phyloP scores from a whole-genome alignment of 2,329 filamentous ascomycete species.

The Cercospora berteroae region DNA sequence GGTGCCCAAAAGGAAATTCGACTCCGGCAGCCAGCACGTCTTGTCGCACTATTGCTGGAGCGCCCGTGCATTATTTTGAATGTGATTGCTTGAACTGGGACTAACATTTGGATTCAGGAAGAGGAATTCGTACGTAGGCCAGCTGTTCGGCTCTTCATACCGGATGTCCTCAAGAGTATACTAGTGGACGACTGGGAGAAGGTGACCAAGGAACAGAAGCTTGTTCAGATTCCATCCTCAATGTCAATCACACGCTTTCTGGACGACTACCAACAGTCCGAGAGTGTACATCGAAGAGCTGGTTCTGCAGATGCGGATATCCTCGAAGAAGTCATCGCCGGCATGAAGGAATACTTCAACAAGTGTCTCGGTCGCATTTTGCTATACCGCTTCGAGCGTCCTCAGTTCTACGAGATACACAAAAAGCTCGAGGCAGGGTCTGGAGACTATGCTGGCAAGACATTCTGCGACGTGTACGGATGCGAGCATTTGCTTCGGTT shows the following conservation, averaged over 20 bases:
- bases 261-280: conserved; percentile 76
- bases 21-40: background rate
- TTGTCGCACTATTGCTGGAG: background rate
- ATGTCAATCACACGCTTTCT: conserved; percentile 75
- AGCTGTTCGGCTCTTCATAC: conserved; percentile 80
- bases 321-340: conserved; percentile 82
- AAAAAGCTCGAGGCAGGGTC: conserved; percentile 63
- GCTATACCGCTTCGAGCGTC: conserved; percentile 89
- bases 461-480: conserved; percentile 79
- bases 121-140: conserved; percentile 81
- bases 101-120: conserved; percentile 62
- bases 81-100: background rate
- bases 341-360: conserved; percentile 91
- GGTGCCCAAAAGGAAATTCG: background rate
- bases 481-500: conserved; percentile 88
- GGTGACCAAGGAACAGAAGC: conserved; percentile 88
- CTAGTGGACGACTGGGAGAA: conserved; percentile 99
- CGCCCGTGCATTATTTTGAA: background rate
- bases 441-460: conserved; percentile 66
- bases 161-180: conserved; percentile 85
- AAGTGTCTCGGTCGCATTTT: conserved; percentile 83
- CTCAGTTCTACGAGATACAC: conserved; percentile 77
- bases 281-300: conserved; percentile 64
- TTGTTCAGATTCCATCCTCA: conserved; percentile 78
- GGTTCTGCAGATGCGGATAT: conserved; percentile 76